These are phyloP conservation scores for Leccinum imitatum DNA, from an alignment of 768 basidiomycete species.

Conservation along the genomic window DNA sequence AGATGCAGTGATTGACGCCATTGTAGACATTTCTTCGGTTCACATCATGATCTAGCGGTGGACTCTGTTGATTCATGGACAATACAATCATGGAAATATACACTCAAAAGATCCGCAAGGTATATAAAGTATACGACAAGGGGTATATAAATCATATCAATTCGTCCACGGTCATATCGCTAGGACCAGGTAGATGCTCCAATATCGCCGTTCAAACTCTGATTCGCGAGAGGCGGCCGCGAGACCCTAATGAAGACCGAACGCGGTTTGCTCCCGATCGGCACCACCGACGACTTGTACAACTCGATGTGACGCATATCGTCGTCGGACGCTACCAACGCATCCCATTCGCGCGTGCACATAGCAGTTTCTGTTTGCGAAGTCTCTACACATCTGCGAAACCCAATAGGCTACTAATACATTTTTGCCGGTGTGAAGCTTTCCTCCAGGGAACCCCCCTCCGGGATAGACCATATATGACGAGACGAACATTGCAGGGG, in stretches of 20 bases:
- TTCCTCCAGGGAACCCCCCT: no score
- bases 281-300: slow-evolving; percentile 59
- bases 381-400: no score
- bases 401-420: no score
- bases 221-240: slow-evolving; percentile 46
- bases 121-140: slow-evolving; percentile 16
- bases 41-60: not conserved
- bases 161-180: slow-evolving; percentile 55
- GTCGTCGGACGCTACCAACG: slow-evolving; percentile 40
- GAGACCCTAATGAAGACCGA: slow-evolving; percentile 47
- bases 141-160: slow-evolving; percentile 27
- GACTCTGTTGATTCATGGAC: not conserved
- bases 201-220: slow-evolving; percentile 39
- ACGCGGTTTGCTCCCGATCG: slow-evolving; percentile 49
- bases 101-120: not conserved
- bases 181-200: slow-evolving; percentile 39
- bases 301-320: slow-evolving; percentile 51
- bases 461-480: no score
- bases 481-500: no score
- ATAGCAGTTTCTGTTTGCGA: no score
- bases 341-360: slow-evolving; percentile 46
- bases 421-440: no score
- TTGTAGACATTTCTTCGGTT: not conserved
- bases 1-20: slow-evolving; percentile 10
- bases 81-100: not conserved